Evolutionary conservation across 1,139 yeast genomes (phyloP).

Genomic region (Blastobotrys elegans): DNA sequence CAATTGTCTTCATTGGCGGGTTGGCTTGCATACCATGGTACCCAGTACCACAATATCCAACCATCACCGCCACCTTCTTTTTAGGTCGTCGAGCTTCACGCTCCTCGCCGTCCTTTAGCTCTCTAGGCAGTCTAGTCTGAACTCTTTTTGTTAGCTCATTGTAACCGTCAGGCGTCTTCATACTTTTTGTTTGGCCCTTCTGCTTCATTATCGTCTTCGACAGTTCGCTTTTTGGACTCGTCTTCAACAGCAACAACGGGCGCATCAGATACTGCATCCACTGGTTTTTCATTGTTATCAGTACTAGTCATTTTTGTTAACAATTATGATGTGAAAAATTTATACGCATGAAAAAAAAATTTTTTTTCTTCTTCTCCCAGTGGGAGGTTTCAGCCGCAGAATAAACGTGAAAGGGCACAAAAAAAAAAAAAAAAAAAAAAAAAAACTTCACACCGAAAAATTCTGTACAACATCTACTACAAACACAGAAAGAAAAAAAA

Average conservation of each 20-base stretch:
- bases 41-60: slow-evolving; percentile 98
- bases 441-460: background rate
- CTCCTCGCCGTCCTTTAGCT: slow-evolving; percentile 22
- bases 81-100: slow-evolving; percentile 63
- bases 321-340: background rate
- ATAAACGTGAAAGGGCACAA: background rate
- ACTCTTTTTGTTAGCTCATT: slow-evolving; percentile 9
- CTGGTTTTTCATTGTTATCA: too few relatives aligned
- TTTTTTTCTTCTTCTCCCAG: too few relatives aligned
- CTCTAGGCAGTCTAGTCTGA: slow-evolving; percentile 19
- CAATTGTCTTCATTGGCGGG: slow-evolving; percentile 88
- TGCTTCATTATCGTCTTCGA: background rate
- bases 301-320: too few relatives aligned
- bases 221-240: background rate
- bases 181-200: background rate
- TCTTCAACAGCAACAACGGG: background rate
- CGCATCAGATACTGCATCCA: background rate
- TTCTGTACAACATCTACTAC: background rate
- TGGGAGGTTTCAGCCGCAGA: background rate
- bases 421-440: background rate
- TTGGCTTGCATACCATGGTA: slow-evolving; percentile 97
- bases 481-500: too few relatives aligned
- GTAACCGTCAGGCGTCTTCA: background rate
- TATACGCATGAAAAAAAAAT: background rate
- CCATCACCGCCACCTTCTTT: slow-evolving; percentile 82